Percentiles rank a stretch among this genome's conserved stretches.
These are phyloP conservation scores for Myochromella boudieri DNA, from an alignment of 768 basidiomycete species.

Conservation along the genomic window DNA sequence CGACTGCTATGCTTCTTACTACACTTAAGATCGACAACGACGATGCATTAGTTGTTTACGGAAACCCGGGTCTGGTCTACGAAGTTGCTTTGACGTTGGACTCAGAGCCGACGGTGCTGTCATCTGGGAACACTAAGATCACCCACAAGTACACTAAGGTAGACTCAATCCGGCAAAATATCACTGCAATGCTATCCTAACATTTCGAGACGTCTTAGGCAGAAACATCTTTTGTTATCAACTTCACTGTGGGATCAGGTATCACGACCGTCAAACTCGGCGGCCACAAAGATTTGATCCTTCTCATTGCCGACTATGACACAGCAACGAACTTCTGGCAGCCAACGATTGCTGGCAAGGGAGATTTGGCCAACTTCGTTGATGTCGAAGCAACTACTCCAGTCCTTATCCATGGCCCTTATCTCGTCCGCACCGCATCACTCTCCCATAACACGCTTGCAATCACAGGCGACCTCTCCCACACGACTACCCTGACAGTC, in stretches of 20 bases:
- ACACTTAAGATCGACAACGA: constrained; percentile 12
- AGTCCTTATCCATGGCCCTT: constrained; percentile 12
- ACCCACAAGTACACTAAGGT: constrained; percentile 7
- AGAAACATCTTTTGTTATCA: constrained; percentile 6
- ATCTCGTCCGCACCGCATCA: constrained; percentile 15
- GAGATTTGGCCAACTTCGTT: constrained; percentile 11
- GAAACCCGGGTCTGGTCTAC: constrained; percentile 13
- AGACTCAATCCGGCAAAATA: background rate
- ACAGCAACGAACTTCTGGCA: constrained; percentile 16
- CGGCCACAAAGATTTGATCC: constrained; percentile 2
- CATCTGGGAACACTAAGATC: constrained; percentile 10
- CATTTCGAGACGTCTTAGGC: background rate
- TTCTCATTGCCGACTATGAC: constrained; percentile 17
- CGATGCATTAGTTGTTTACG: constrained; percentile 16
- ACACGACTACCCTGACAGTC: constrained; percentile 8
- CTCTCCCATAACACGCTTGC: constrained; percentile 7
- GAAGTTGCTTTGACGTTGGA: constrained; percentile 10
- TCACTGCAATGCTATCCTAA: background rate
- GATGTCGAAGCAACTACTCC: constrained; percentile 14
- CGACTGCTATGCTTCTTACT: constrained; percentile 17
- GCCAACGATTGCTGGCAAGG: constrained; percentile 15
- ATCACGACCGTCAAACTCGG: constrained; percentile 10
- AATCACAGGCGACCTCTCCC: constrained; percentile 12
- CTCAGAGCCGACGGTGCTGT: constrained; percentile 1
- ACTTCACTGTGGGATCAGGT: constrained; percentile 8